Conservation (phyloP, 1,139 yeast species). For the Pneumocystis sp. region DNA sequence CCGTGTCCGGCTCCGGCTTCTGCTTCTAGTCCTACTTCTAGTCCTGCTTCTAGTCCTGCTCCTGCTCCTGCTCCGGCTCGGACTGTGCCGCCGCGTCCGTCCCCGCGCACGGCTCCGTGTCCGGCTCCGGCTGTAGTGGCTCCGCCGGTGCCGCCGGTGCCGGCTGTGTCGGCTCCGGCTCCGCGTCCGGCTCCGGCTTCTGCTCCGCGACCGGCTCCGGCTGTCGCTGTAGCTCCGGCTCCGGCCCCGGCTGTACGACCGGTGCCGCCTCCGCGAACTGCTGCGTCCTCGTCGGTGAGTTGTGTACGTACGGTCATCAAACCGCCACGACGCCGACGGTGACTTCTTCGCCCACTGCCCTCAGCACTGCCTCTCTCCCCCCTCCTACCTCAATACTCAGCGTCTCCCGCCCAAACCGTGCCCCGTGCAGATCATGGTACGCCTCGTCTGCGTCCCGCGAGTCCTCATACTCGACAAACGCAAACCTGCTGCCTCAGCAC, state of each 20-base stretch:
- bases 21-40: not conserved
- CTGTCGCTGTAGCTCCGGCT: constrained; percentile 9
- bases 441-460: constrained; percentile 50
- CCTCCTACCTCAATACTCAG: constrained; percentile 16
- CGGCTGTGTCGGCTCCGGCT: not conserved
- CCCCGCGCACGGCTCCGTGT: not conserved
- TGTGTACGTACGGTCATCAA: constrained; percentile 12
- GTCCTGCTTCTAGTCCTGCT: not conserved
- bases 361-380: constrained; percentile 1
- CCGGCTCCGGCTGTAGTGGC: not conserved
- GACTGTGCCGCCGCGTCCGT: not conserved
- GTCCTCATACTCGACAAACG: constrained; percentile 56
- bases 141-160: not conserved
- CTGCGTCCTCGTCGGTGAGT: constrained; percentile 11
- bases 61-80: not conserved
- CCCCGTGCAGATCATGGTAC: constrained; percentile 32
- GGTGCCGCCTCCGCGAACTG: constrained; percentile 9
- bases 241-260: constrained; percentile 14
- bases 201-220: not conserved
- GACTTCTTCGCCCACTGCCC: constrained; percentile 16
- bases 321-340: constrained; percentile 16
- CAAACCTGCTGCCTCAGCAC: constrained; percentile 30
- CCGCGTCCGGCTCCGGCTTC: not conserved
- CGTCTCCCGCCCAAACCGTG: constrained; percentile 19
- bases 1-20: not conserved